Conservation (phyloP, 129 eudicot species). For the Dittrichia graveolens region DNA sequence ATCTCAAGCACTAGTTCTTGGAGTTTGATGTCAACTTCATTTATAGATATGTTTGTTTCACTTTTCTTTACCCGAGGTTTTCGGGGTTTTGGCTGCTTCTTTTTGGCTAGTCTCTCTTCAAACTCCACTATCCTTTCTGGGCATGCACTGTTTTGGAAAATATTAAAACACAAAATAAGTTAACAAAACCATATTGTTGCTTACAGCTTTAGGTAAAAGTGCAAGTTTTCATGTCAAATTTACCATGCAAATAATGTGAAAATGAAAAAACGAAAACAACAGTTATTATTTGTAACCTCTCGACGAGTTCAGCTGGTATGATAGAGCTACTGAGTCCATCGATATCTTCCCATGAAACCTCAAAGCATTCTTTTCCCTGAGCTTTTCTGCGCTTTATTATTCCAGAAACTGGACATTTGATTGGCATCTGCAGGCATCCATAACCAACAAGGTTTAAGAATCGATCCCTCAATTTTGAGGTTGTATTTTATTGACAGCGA, state of each 20-base stretch:
- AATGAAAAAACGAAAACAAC: not conserved
- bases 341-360: slow-evolving; percentile 81
- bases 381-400: slow-evolving; percentile 72
- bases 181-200: not conserved
- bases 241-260: not conserved
- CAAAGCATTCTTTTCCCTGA: slow-evolving; percentile 80
- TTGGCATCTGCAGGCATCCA: slow-evolving; percentile 66
- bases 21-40: slow-evolving; percentile 54
- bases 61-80: slow-evolving; percentile 52
- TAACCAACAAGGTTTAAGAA: not conserved
- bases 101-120: slow-evolving; percentile 60
- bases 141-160: slow-evolving; percentile 63
- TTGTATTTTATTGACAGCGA: too few species aligned
- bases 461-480: too few species aligned
- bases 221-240: too few species aligned
- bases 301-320: slow-evolving; percentile 87
- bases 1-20: slow-evolving; percentile 61
- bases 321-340: slow-evolving; percentile 70
- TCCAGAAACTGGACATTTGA: slow-evolving; percentile 78
- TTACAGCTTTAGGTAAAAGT: too few species aligned
- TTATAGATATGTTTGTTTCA: slow-evolving; percentile 32
- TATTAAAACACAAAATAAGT: not conserved
- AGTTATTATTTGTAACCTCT: slow-evolving; percentile 58
- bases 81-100: slow-evolving; percentile 54
- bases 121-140: slow-evolving; percentile 80